These are phyloP conservation scores for Magnusiomyces paraingens DNA, from an alignment of 1,139 yeast genomes.

Conservation along the genomic window DNA sequence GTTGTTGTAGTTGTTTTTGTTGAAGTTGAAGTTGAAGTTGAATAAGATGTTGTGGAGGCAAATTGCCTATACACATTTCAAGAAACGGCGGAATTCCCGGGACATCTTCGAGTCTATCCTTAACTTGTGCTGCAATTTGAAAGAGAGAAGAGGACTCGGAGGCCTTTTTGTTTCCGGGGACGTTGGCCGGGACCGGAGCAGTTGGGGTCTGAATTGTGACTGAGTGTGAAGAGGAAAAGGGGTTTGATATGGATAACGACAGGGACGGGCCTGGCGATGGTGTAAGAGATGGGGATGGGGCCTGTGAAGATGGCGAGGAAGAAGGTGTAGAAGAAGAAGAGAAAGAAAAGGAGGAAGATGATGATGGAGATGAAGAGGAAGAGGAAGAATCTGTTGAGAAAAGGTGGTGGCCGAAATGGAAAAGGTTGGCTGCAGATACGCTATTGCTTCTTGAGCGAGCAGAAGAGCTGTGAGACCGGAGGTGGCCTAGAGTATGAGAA, in stretches of 20 bases:
- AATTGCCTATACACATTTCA: constrained; percentile 35
- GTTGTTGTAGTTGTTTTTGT: constrained; percentile 12
- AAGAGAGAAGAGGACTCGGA: constrained; percentile 47
- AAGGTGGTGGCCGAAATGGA: neutral
- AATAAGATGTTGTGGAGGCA: constrained; percentile 16
- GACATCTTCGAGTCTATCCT: constrained; percentile 51
- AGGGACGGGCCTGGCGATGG: neutral
- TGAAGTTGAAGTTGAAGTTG: constrained; percentile 2
- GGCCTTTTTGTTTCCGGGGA: constrained; percentile 13
- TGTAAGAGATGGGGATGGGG: neutral
- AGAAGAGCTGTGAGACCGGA: too few species aligned
- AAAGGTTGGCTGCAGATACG: neutral
- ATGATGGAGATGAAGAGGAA: neutral
- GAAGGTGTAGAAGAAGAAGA: constrained; percentile 11
- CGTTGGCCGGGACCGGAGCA: constrained; percentile 12
- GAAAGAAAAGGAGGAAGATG: neutral
- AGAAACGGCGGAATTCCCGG: constrained; percentile 71
- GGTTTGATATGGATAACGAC: neutral
- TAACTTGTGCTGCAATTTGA: constrained; percentile 58
- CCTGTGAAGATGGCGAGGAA: neutral
- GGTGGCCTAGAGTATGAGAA: too few species aligned
- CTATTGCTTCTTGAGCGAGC: neutral
- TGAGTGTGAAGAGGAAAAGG: neutral
- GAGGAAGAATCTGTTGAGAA: neutral
- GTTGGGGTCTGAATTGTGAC: constrained; percentile 1